Conservation (phyloP, 345 rosid species). For the Gossypium australe region DNA sequence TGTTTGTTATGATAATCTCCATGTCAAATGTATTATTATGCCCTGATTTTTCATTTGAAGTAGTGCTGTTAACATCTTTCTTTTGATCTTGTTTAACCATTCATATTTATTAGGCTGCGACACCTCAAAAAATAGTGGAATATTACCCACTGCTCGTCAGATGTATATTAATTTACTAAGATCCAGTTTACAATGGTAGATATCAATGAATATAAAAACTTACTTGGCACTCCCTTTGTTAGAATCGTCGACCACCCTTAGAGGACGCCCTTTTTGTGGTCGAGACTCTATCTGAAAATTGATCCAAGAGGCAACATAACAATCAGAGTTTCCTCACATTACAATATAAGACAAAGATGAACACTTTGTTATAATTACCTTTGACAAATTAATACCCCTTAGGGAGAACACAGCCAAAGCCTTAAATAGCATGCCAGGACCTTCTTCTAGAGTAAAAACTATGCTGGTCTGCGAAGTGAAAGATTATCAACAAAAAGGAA, state of each 20-base stretch:
- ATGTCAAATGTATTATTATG: not conserved
- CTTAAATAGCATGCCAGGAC: conserved; percentile 83
- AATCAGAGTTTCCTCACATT: conserved; percentile 1
- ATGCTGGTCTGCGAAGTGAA: conserved; percentile 79
- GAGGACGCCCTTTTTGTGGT: conserved; percentile 65
- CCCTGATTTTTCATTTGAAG: not conserved
- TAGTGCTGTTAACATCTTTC: not conserved
- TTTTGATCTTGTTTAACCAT: not conserved
- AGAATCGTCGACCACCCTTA: conserved; percentile 77
- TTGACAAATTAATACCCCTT: conserved; percentile 78
- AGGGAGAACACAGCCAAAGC: conserved; percentile 88
- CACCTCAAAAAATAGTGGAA: not conserved
- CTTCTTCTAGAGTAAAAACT: conserved; percentile 92
- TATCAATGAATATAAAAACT: conserved; percentile 19
- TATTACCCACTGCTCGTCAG: not conserved
- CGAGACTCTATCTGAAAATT: conserved; percentile 81
- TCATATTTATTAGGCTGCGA: not conserved
- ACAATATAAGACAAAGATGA: not conserved
- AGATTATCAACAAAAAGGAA: conserved; percentile 2
- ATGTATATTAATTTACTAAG: not conserved
- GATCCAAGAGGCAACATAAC: not conserved
- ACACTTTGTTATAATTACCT: conserved; percentile 34
- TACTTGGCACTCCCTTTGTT: conserved; percentile 77
- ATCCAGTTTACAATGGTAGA: not conserved
- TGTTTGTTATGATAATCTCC: not conserved